phyloP scores from a whole-genome alignment of 164 flowering plant species.

The Akebia trifoliata region DNA sequence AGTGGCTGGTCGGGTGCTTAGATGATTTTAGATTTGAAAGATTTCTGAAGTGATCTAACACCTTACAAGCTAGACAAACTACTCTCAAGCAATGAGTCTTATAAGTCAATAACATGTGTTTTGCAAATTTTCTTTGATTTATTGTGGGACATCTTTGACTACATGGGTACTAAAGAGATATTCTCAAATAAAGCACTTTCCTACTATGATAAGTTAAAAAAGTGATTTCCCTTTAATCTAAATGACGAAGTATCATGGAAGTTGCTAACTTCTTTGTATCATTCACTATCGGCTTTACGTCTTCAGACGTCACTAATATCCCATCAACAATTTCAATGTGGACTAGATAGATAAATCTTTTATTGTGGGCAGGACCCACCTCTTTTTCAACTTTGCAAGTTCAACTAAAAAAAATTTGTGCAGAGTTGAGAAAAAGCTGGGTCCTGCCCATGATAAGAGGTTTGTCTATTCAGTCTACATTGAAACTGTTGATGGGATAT shows the following conservation, averaged over 20 bases:
- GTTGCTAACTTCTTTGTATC: conserved; percentile 72
- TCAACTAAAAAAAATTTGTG: no score
- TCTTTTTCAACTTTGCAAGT: conserved; percentile 46
- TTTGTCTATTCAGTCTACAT: conserved; percentile 46
- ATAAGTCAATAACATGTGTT: no score
- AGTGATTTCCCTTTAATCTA: conserved; percentile 20
- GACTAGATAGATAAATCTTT: conserved; percentile 40
- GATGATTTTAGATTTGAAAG: no score
- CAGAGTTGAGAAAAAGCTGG: conserved; percentile 49
- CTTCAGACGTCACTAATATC: conserved; percentile 25
- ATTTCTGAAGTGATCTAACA: no score
- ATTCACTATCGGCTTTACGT: conserved; percentile 33
- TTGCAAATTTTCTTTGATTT: no score
- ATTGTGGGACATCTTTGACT: no score
- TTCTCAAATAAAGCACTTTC: no score
- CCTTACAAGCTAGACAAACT: no score
- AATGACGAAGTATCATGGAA: conserved; percentile 28
- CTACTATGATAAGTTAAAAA: no score
- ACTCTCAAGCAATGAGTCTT: no score
- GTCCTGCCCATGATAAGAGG: conserved; percentile 44
- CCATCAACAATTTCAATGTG: conserved; percentile 30
- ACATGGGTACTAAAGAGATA: no score
- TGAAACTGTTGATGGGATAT: conserved; percentile 20
- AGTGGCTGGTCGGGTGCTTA: no score
- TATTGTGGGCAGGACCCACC: conserved; percentile 45